Evolutionary conservation across 768 basidiomycete species (phyloP).

Genomic region (Mycena olivaceomarginata): DNA sequence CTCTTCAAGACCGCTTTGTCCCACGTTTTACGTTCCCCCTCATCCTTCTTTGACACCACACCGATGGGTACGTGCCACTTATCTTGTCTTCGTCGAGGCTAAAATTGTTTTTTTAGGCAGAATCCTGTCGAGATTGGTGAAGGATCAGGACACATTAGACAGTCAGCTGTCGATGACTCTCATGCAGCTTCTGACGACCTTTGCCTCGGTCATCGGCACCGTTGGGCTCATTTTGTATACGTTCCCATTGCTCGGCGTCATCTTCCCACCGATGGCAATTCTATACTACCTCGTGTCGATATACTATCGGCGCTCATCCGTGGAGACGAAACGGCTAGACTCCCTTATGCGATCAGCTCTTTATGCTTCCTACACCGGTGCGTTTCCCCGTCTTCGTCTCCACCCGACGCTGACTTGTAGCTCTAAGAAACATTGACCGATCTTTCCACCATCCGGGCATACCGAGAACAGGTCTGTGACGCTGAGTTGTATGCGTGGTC

Average conservation of each 20-base stretch:
- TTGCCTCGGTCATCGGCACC: conserved; percentile 70
- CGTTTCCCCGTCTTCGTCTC: conserved; percentile 19
- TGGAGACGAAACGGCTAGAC: conserved; percentile 80
- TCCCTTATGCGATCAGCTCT: conserved; percentile 76
- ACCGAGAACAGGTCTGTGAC: conserved; percentile 68
- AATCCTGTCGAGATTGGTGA: conserved; percentile 74
- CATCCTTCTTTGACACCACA: conserved; percentile 85
- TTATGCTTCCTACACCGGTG: conserved; percentile 77
- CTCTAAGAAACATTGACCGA: conserved; percentile 76
- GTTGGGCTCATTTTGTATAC: conserved; percentile 79
- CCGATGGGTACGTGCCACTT: conserved; percentile 68
- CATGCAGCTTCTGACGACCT: conserved; percentile 66
- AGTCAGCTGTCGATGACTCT: conserved; percentile 66
- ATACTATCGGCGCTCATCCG: conserved; percentile 77
- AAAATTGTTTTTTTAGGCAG: conserved; percentile 62
- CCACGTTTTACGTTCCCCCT: conserved; percentile 76
- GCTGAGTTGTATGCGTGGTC: too few relatives aligned
- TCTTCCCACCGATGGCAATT: conserved; percentile 72
- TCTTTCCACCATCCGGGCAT: conserved; percentile 78
- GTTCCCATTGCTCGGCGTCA: conserved; percentile 80
- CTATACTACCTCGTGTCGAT: conserved; percentile 72
- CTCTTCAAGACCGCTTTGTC: conserved; percentile 75
- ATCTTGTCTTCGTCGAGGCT: background rate
- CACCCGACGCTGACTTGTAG: background rate
- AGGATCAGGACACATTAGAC: conserved; percentile 78